These are phyloP conservation scores for Neofusicoccum laricinum DNA, from an alignment of 2,329 filamentous ascomycete genomes.

Conservation along the genomic window DNA sequence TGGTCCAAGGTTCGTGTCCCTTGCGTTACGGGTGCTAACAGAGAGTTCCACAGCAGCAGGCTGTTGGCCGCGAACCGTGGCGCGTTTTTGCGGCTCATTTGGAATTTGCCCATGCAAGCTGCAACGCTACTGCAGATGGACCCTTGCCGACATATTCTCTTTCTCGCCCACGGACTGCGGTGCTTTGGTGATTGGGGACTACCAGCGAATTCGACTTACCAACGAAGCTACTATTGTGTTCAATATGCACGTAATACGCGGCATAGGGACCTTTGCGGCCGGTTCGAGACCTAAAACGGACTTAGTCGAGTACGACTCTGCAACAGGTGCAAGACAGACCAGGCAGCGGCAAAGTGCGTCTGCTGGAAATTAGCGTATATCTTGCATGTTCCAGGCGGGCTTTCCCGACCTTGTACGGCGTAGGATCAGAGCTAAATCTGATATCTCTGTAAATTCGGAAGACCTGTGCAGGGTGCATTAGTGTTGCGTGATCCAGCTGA, in stretches of 20 bases:
- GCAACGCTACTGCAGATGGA: constrained; percentile 14
- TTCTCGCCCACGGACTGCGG: constrained; percentile 1
- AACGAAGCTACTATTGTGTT: constrained; percentile 67
- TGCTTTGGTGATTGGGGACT: constrained; percentile 10
- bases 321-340: constrained; percentile 44
- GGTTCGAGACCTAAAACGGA: constrained; percentile 64
- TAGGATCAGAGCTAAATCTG: constrained; percentile 78
- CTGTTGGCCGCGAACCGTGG: neutral
- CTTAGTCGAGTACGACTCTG: constrained; percentile 13
- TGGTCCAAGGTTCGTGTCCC: constrained; percentile 11
- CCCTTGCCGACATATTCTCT: constrained; percentile 10
- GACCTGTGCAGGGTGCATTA: constrained; percentile 43
- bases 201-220: constrained; percentile 49
- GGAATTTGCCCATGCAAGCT: constrained; percentile 15
- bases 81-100: constrained; percentile 17
- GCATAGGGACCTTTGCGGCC: constrained; percentile 85
- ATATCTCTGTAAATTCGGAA: constrained; percentile 88
- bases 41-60: neutral
- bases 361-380: constrained; percentile 34
- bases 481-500: constrained; percentile 3
- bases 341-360: constrained; percentile 81
- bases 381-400: constrained; percentile 12
- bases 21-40: constrained; percentile 1
- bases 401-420: constrained; percentile 73
- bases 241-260: constrained; percentile 81